phyloP scores from a whole-genome alignment of 73 alveolate genomes.

The Effrenium voratum region DNA sequence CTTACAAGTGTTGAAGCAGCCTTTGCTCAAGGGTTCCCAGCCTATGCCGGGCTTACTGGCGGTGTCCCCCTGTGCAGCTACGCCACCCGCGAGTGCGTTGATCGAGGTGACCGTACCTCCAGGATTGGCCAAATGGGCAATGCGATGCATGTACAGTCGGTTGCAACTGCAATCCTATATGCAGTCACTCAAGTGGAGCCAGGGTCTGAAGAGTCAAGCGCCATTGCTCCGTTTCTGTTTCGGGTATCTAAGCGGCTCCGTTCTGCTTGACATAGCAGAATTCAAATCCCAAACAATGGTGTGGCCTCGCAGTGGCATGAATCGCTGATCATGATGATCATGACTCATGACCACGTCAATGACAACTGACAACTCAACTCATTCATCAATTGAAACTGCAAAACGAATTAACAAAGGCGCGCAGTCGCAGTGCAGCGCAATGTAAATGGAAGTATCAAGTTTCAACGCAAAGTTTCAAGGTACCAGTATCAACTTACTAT shows the following conservation, averaged over 20 bases:
- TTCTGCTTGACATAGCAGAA: too few relatives aligned
- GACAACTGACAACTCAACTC: too few relatives aligned
- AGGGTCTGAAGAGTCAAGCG: neutral
- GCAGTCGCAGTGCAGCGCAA: too few relatives aligned
- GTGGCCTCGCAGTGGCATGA: too few relatives aligned
- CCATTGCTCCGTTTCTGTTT: neutral
- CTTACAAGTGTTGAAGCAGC: neutral
- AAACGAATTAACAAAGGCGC: too few relatives aligned
- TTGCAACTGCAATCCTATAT: neutral
- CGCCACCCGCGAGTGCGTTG: neutral
- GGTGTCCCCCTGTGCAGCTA: neutral
- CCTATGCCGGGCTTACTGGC: neutral
- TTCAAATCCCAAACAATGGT: too few relatives aligned
- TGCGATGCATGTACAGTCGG: neutral
- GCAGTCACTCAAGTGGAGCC: neutral
- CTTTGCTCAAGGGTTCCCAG: slow-evolving; percentile 18
- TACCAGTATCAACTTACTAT: too few relatives aligned
- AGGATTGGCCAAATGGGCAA: slow-evolving; percentile 19
- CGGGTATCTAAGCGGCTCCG: slow-evolving; percentile 4
- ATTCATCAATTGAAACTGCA: too few relatives aligned
- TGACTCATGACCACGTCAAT: too few relatives aligned
- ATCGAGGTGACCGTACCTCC: neutral
- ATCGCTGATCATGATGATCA: too few relatives aligned
- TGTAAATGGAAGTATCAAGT: too few relatives aligned
- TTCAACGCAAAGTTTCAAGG: too few relatives aligned